Base-by-base conservation (phyloP, 2,329 filamentous ascomycete genomes). In the Penicillium sp. region DNA sequence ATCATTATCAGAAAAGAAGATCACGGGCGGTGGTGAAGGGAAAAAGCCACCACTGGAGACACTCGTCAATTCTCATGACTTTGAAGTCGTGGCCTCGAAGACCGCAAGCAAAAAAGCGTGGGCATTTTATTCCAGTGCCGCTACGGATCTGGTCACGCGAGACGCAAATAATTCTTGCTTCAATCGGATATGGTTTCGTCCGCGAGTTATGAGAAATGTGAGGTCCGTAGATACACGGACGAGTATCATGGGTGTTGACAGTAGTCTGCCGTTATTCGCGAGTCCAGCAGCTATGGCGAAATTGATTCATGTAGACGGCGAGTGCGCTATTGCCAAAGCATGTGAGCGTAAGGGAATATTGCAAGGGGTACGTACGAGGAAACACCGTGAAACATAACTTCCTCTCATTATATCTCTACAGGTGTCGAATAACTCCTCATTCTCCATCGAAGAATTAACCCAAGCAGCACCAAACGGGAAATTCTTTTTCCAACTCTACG, bases 121-220 rank as follows among this genome's bases (percentile, higher is more conserved):
- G 83, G 86, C 85, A 0, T 89, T 88, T 64, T 82, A 85, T 65
- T 86, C 83, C 20, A 86, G 83, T 8, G 86, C 85, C 1, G 82
- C 85, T 11, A 87, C 84, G 5, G 86, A 79, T 79, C 63, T 81
- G 3, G 83, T 86, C 38, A 82, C 85, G 48, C 77, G 79, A 2
- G 69, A 76, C 23, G 74, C 76, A 50, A 89, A 88, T 66, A 77
- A 73, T 23, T 74, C 77, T 0, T 74, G 78, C 59, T 85, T 84
- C 63, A 71, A 77, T 42, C 70, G 77, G 24, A 84, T 88, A 60
- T 77, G 77, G 68, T 77, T 88, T 5, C 80, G 85, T 0, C 84
- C 84, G 0, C 77, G 83, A 20, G 77, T 84, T 26, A 71, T 87
- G 53, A 73, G 77, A 38, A 78, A 85, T 62, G 85, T 88, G 5